These are phyloP conservation scores for Paragyromitra xinjiangensis DNA, from an alignment of 495 filamentous ascomycete genomes.

Conservation along the genomic window DNA sequence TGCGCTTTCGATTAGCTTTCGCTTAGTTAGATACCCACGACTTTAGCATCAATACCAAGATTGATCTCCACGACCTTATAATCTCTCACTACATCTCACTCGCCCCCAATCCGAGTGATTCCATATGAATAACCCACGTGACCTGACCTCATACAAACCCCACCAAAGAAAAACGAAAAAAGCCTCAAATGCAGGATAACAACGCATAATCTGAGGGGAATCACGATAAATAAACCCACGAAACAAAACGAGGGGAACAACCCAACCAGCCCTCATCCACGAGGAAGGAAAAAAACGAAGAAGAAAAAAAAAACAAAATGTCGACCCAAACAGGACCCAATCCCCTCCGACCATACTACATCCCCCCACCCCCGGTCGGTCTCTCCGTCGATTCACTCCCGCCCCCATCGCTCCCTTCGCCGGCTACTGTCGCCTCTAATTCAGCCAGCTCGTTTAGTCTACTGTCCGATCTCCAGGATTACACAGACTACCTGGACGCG, in stretches of 20 bases:
- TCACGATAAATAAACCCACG: background rate
- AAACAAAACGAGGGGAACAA: background rate
- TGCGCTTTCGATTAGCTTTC: background rate
- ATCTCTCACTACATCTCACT: background rate
- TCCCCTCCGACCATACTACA: constrained; percentile 93
- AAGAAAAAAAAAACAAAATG: constrained; percentile 58
- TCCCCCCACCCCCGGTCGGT: constrained; percentile 78
- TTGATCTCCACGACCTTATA: background rate
- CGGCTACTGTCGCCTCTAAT: constrained; percentile 45
- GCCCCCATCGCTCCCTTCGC: constrained; percentile 30
- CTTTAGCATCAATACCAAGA: too few species aligned
- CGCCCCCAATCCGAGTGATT: constrained; percentile 3
- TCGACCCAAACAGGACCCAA: constrained; percentile 68
- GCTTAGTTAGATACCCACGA: background rate
- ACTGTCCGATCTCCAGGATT: constrained; percentile 68
- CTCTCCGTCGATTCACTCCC: constrained; percentile 33
- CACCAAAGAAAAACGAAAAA: constrained; percentile 18
- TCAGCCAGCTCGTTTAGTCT: constrained; percentile 35
- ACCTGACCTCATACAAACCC: constrained; percentile 26
- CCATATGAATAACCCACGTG: constrained; percentile 15
- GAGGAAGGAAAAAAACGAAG: background rate
- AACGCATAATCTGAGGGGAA: constrained; percentile 38
- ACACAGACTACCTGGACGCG: constrained; percentile 83
- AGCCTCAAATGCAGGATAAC: constrained; percentile 38
- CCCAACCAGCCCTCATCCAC: background rate